Base-by-base conservation (phyloP, 2,329 filamentous ascomycete species). In the Ceratocystis albifundus region DNA sequence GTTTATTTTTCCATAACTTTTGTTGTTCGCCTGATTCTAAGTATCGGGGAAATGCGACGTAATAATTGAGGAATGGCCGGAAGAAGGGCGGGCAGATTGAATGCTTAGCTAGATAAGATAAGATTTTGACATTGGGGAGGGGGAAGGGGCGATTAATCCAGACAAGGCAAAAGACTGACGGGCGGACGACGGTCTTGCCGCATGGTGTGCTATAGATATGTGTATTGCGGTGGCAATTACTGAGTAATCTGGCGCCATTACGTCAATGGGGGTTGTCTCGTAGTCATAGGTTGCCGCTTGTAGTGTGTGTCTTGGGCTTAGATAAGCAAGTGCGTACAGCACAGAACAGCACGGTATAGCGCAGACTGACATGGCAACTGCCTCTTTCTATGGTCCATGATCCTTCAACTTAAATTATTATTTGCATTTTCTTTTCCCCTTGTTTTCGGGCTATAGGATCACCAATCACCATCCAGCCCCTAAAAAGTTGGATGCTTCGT, bases 381-480 rank as follows among this genome's bases (percentile, higher is more conserved):
- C 53, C 12, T 30, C 15, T 17, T 59, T 2, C 53, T 59, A n/a
- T 59, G 53, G 25, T n/a, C 28, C 4, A 10, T 7, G 12, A 59
- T 59, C 53, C 53, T 59, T 30, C 28, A 17, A 5, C 22, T 36
- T 20, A 8, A 7, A 4, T 17, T 8, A 25, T 15, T 59, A 12
- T 36, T 28, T 20, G 6, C 15, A 12, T 53, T 53, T 30, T 59
- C 20, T 32, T 53, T 30, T 59, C 20, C 20, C 15, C 53, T 17
- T 59, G 28, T 20, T 59, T 20, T 59, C 53, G 8, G 53, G 25
- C 28, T 32, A 6, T n/a, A 30, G 53, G 53, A 59, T 59, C 53
- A 59, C 53, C 28, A 59, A 59, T 59, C 53, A 59, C 53, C 28
- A 59, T 4, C 53, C 53, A 57, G 28, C 53, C 53, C 53, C 53